phyloP scores from a whole-genome alignment of 768 basidiomycete species.

The Amanita rimosa region DNA sequence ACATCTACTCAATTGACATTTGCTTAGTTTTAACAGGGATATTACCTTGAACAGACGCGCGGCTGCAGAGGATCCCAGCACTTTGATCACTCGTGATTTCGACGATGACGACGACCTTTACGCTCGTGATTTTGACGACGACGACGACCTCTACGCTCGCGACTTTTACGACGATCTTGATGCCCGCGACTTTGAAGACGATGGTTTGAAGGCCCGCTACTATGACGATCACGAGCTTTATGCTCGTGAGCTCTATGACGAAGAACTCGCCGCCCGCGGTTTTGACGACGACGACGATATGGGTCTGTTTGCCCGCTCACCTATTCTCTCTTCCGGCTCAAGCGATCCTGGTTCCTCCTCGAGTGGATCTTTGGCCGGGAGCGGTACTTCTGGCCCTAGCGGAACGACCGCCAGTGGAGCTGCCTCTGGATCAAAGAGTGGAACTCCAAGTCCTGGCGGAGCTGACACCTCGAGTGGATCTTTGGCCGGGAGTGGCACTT shows the following conservation, averaged over 20 bases:
- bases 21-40: too few species aligned
- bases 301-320: not conserved
- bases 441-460: too few species aligned
- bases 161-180: not conserved
- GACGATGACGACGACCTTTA: too few species aligned
- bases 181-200: not conserved
- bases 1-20: too few species aligned
- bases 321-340: too few species aligned
- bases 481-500: not conserved
- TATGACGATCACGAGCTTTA: not conserved
- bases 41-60: not conserved
- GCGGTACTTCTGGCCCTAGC: too few species aligned
- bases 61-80: not conserved
- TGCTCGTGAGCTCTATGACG: constrained; percentile 1
- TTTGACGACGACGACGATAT: too few species aligned
- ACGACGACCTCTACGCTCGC: not conserved
- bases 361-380: too few species aligned
- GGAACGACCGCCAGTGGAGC: too few species aligned
- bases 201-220: not conserved
- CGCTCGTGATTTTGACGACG: not conserved
- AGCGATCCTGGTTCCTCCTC: too few species aligned
- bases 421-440: too few species aligned
- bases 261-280: not conserved
- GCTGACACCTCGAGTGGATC: too few species aligned
- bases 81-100: not conserved